Base-by-base conservation (phyloP, 2,329 filamentous ascomycete genomes). In the Keithomyces neogunnii region DNA sequence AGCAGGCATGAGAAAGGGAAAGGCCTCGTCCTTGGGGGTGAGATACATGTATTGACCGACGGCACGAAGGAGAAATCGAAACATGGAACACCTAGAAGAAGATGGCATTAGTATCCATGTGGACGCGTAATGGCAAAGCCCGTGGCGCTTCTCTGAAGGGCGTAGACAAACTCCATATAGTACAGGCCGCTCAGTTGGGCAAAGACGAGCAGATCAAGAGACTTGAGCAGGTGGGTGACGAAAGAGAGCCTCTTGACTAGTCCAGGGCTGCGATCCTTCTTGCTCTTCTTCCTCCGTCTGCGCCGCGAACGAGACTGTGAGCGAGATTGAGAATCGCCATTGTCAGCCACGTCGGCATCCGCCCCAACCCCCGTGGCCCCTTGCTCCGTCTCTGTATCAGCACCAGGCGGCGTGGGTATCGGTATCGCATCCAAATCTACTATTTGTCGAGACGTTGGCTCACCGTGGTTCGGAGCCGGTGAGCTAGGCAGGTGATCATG, bases 181-280 rank as follows among this genome's bases (percentile, higher is more conserved):
- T 87, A 87, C 58, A 86, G 59, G 43, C 77, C 74, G 60, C 80
- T 83, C 51, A 86, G 70, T 69, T 86, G 81, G 40, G 77, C 78
- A 63, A 82, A 84, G 47, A 85, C 76, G 45, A 85, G 61, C 59
- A 78, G 75, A 68, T 87, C 83, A 53, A 86, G 69, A 55, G 75
- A 80, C 60, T 73, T 72, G 58, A 83, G 76, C 54, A 86, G 70
- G 57, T 82, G 76, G 40, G 73, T 78, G 58, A 84, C 67, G 62
- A 85, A 82, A 56, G 79, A 68, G 51, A 81, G 69, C 71, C 84
- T 84, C 66, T 77, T 82, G 52, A 69, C 66, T 60, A 80, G 66
- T 56, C 75, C 65, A 48, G 69, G 66, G 49, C 70, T 65, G 49
- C 65, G 64, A 52, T 64, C 68, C 59, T 64, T 69, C 50, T 60